Percentiles rank a stretch among this genome's conserved stretches.
Conservation (phyloP, 2,329 filamentous ascomycete species). For the Blastomyces gilchristii region DNA sequence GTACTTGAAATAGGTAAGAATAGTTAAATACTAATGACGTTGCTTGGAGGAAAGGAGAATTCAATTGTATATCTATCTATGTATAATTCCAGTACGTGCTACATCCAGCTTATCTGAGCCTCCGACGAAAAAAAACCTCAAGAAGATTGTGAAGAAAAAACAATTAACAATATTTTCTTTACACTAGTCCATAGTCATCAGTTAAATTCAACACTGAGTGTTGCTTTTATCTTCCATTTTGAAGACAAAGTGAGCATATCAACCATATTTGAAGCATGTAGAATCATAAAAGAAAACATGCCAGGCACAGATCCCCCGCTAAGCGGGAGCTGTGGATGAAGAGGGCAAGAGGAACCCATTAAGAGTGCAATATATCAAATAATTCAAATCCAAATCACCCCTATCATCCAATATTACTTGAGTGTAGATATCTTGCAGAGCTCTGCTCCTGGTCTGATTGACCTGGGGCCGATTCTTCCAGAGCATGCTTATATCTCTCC, state of each 20-base stretch:
- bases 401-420: constrained; percentile 26
- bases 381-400: background rate
- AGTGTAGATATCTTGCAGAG: constrained; percentile 41
- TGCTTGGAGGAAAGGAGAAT: background rate
- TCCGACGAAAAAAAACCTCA: too few relatives aligned
- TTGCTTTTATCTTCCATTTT: background rate
- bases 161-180: background rate
- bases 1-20: background rate
- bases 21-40: background rate
- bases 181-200: background rate
- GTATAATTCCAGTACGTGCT: background rate
- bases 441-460: constrained; percentile 40
- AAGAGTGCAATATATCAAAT: background rate
- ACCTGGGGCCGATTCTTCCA: constrained; percentile 45
- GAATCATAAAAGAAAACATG: background rate
- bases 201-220: background rate
- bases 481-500: constrained; percentile 64
- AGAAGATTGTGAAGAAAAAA: background rate
- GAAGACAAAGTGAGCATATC: background rate
- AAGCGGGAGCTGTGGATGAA: background rate
- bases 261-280: background rate
- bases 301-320: background rate
- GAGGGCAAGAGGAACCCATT: background rate
- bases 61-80: background rate
- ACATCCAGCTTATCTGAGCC: too few relatives aligned